These are phyloP conservation scores for Amniculicola lignicola DNA, from an alignment of 495 filamentous ascomycete genomes.

Conservation along the genomic window DNA sequence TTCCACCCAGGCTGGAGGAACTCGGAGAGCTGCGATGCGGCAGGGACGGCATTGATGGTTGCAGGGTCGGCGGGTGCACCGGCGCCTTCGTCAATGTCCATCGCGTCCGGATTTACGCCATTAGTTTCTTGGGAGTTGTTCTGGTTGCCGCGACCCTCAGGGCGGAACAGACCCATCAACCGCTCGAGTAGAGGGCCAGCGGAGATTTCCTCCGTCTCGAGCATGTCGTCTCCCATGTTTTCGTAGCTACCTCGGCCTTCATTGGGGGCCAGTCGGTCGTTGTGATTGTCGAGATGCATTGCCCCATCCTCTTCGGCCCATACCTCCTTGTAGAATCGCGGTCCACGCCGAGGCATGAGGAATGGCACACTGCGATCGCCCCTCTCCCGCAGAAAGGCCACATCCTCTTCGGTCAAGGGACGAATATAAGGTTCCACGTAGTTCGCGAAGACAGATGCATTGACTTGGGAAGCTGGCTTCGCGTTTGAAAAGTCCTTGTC, in stretches of 20 bases:
- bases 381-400: constrained; percentile 86
- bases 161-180: constrained; percentile 76
- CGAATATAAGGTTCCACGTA: constrained; percentile 91
- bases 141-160: constrained; percentile 66
- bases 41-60: constrained; percentile 49
- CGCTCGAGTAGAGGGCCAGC: constrained; percentile 79
- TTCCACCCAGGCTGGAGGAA: constrained; percentile 60
- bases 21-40: constrained; percentile 75
- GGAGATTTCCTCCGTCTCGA: constrained; percentile 87
- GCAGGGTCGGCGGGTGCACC: constrained; percentile 37
- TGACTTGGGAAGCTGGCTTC: constrained; percentile 91
- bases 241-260: constrained; percentile 81
- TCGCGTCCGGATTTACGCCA: constrained; percentile 45
- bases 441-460: constrained; percentile 78
- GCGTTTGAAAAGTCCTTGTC: constrained; percentile 93
- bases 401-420: constrained; percentile 87
- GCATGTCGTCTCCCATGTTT: constrained; percentile 74
- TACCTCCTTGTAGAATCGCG: constrained; percentile 77
- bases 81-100: constrained; percentile 57
- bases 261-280: constrained; percentile 66
- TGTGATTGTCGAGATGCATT: constrained; percentile 64
- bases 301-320: constrained; percentile 92
- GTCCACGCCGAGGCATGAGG: constrained; percentile 79
- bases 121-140: constrained; percentile 57
- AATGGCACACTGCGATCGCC: constrained; percentile 82